Evolutionary conservation across 352 stramenopile genomes (phyloP).

Genomic region (Salisapilia sapeloensis): DNA sequence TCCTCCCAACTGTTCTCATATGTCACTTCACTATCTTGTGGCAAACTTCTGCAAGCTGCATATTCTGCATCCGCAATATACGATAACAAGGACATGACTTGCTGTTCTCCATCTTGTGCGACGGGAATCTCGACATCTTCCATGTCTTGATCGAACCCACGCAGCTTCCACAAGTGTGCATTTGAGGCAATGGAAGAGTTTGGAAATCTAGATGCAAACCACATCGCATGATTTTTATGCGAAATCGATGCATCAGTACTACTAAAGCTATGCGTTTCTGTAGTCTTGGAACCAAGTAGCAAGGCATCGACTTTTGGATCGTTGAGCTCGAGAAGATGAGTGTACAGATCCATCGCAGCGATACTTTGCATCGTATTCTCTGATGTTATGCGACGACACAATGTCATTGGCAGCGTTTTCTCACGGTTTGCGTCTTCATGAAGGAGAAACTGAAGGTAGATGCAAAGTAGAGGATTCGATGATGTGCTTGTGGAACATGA

Average conservation of each 20-base stretch:
- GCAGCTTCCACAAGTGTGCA: slow-evolving; percentile 68
- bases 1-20: too few relatives aligned
- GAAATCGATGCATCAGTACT: slow-evolving; percentile 8
- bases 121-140: slow-evolving; percentile 39
- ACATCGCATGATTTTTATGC: slow-evolving; percentile 29
- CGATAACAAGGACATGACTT: slow-evolving; percentile 64
- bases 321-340: slow-evolving; percentile 45
- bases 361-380: slow-evolving; percentile 66
- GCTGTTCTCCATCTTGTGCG: slow-evolving; percentile 39
- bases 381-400: slow-evolving; percentile 68
- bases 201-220: slow-evolving; percentile 69
- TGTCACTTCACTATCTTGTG: slow-evolving; percentile 16
- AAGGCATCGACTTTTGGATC: slow-evolving; percentile 36
- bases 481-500: slow-evolving; percentile 42
- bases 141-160: slow-evolving; percentile 28
- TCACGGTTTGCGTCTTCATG: slow-evolving; percentile 7
- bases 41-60: slow-evolving; percentile 28
- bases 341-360: slow-evolving; percentile 71
- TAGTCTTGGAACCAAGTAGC: slow-evolving; percentile 14
- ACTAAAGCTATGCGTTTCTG: slow-evolving; percentile 2
- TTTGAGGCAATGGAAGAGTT: slow-evolving; percentile 60
- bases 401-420: slow-evolving; percentile 25
- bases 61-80: slow-evolving; percentile 79
- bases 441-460: slow-evolving; percentile 70
- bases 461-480: slow-evolving; percentile 54